Percentiles rank a stretch among this genome's conserved stretches.
phyloP scores from a whole-genome alignment of 2,329 filamentous ascomycete genomes.

The Aureobasidium leucospermi region DNA sequence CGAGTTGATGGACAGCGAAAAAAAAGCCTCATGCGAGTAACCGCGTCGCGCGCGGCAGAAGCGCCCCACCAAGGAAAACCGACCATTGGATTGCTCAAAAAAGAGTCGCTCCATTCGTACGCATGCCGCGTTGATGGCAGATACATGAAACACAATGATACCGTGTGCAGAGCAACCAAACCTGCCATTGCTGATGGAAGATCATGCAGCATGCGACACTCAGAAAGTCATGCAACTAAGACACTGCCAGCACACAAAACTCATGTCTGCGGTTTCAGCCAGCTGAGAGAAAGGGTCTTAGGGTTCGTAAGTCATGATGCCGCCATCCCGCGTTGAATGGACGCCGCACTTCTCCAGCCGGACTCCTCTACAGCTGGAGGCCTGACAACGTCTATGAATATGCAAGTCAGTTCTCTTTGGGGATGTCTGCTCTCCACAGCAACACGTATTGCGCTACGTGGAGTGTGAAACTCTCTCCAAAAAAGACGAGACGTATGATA shows the following conservation, averaged over 20 bases:
- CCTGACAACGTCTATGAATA: background rate
- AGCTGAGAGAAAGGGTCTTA: background rate
- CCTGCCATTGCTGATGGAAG: background rate
- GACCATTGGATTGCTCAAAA: background rate
- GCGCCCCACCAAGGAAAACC: background rate
- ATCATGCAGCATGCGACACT: background rate
- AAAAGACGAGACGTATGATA: background rate
- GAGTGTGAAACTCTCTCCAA: background rate
- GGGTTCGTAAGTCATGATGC: background rate
- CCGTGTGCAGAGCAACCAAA: background rate
- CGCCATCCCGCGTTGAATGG: constrained; percentile 1
- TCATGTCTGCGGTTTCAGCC: constrained; percentile 1
- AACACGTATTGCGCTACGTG: background rate
- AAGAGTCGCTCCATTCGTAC: background rate
- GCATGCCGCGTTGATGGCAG: background rate
- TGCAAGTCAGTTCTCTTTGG: background rate
- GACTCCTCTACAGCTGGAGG: constrained; percentile 5
- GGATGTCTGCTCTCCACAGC: background rate
- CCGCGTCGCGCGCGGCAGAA: constrained; percentile 5
- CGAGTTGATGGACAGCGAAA: background rate
- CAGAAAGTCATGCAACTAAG: background rate
- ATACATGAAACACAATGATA: background rate
- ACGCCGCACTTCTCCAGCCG: constrained; percentile 7
- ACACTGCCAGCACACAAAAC: background rate
- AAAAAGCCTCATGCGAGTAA: background rate